Evolutionary conservation across 2,329 filamentous ascomycete species (phyloP), one percentile per base, ranked within the genome.

Genomic region (Ascosphaera acerosa): DNA sequence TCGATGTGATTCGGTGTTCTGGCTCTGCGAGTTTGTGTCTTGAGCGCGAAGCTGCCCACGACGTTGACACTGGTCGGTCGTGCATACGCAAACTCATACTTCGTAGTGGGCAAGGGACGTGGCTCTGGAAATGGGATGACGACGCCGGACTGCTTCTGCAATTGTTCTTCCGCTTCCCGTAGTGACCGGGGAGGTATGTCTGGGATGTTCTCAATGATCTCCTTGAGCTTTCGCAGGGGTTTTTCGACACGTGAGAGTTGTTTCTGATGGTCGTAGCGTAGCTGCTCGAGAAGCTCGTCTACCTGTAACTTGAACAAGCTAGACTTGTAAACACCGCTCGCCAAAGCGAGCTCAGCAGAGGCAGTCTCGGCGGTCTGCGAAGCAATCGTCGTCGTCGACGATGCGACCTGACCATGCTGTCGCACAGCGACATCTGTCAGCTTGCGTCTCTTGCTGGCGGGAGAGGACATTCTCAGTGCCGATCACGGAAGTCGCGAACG

Each of bases 111-210:
- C 7, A 66, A 58, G 2, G 84, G 82, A 31, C 61, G 68, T 12
- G 81, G 81, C n/a, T 73, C 62, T 10, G 84, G 80, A 44, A 80
- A 92, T 0, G 87, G 87, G 30, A 91, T 64, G n/a, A 58, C 51
- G 35, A 90, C 62, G 30, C 66, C 67, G 44, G 70, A 60, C 25
- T 61, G 60, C 49, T 70, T 73, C 41, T 76, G 67, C 42, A 70
- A 44, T 15, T 77, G 63, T 36, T 63, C 66, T 44, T 70, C 58
- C 0, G 77, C 80, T 41, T 87, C 69, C 19, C 53, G 41, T 32
- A 87, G 57, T 18, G 55, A 42, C 30, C 62, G 50, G 15, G 64
- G 48, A 10, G 54, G 52, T 32, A 54, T 54, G 29, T 58, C 52
- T 10, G 63, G 58, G 20, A 72, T 56, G 12, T 51, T 47, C 48